Conservation (phyloP, 805 yeast species). For the Kuraishia ogatae region DNA sequence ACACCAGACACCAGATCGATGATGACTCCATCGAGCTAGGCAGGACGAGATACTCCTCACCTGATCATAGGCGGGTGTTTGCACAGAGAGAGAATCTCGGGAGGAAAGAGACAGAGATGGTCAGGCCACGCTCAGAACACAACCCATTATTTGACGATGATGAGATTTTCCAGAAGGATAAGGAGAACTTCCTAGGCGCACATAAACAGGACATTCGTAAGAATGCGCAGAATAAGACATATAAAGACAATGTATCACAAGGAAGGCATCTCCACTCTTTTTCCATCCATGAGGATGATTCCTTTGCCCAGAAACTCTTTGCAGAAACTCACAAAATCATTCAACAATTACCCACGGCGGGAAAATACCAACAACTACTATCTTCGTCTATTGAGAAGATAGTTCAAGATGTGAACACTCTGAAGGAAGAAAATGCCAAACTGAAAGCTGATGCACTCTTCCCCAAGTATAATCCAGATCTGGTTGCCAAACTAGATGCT, state of each 20-base stretch:
- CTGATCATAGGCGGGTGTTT: constrained; percentile 11
- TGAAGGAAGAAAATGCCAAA: constrained; percentile 3
- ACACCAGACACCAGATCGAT: neutral
- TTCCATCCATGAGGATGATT: neutral
- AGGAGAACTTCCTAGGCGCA: constrained; percentile 6
- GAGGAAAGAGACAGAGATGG: constrained; percentile 15
- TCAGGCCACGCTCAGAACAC: neutral
- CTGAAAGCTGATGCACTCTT: constrained; percentile 1
- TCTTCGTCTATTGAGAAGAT: constrained; percentile 2
- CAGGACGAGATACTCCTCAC: constrained; percentile 10
- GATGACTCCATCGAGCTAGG: constrained; percentile 18
- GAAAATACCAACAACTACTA: neutral
- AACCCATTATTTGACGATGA: neutral
- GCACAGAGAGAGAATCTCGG: constrained; percentile 4
- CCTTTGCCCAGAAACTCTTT: constrained; percentile 1
- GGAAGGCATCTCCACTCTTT: neutral
- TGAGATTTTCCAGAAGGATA: constrained; percentile 10
- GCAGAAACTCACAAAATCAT: constrained; percentile 2
- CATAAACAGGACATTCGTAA: neutral
- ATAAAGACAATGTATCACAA: neutral
- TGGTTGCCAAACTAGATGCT: constrained; percentile 2
- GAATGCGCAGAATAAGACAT: neutral
- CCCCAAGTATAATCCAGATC: neutral
- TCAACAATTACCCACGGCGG: neutral
- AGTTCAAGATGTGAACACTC: constrained; percentile 2